Evolutionary conservation across 2,329 filamentous ascomycete species (phyloP).

Genomic region (Lasiodiplodia theobromae): DNA sequence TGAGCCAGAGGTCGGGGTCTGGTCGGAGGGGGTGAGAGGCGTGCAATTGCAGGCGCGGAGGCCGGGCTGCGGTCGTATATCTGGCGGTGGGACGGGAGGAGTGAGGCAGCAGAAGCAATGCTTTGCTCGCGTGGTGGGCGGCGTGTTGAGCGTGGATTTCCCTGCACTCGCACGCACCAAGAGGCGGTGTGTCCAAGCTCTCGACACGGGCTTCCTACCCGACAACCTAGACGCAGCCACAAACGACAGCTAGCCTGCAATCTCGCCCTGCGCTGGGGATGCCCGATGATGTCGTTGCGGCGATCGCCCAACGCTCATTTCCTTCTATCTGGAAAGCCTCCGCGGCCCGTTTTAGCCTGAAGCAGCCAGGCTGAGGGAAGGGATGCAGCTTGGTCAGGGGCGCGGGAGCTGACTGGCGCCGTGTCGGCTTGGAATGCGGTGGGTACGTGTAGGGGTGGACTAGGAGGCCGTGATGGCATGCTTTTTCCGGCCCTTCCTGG

Average conservation of each 20-base stretch:
- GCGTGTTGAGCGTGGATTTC: slow-evolving; percentile 16
- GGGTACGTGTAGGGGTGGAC: slow-evolving; percentile 20
- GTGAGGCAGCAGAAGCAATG: slow-evolving; percentile 17
- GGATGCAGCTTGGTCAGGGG: slow-evolving; percentile 18
- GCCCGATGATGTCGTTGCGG: slow-evolving; percentile 12
- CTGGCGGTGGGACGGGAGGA: slow-evolving; percentile 5
- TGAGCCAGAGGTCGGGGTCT: neutral
- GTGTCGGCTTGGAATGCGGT: slow-evolving; percentile 21
- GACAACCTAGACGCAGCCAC: slow-evolving; percentile 26
- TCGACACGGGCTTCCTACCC: slow-evolving; percentile 26
- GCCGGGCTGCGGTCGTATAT: slow-evolving; percentile 11
- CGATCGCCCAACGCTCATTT: slow-evolving; percentile 22
- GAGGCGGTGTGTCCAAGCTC: slow-evolving; percentile 26
- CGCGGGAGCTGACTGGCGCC: slow-evolving; percentile 19
- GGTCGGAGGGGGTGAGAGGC: neutral
- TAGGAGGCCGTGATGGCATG: slow-evolving; percentile 5
- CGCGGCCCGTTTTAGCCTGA: slow-evolving; percentile 26
- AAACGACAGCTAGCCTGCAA: slow-evolving; percentile 16
- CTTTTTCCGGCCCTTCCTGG: slow-evolving; percentile 19
- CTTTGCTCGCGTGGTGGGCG: slow-evolving; percentile 25
- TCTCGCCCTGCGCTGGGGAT: neutral
- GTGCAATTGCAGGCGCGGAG: neutral
- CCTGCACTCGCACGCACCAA: slow-evolving; percentile 23
- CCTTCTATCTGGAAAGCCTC: slow-evolving; percentile 12
- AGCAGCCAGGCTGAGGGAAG: slow-evolving; percentile 3